phyloP scores from a whole-genome alignment of 768 basidiomycete species.

The Russula compacta region DNA sequence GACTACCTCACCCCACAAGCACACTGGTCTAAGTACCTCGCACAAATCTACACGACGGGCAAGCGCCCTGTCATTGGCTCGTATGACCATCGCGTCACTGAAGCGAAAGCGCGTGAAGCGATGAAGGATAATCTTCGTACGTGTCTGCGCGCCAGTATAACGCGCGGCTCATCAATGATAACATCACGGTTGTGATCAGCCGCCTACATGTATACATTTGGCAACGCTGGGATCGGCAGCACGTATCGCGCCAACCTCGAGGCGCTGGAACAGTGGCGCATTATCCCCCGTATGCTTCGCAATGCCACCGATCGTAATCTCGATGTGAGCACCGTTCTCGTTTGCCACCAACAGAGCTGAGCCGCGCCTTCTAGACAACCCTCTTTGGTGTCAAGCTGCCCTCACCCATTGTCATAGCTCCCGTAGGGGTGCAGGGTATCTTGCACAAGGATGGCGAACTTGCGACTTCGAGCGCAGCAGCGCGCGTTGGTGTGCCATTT shows the following conservation, averaged over 20 bases:
- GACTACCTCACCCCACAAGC: not conserved
- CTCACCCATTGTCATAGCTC: slow-evolving; percentile 56
- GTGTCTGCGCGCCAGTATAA: slow-evolving; percentile 12
- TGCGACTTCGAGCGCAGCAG: slow-evolving; percentile 57
- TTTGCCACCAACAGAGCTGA: not conserved
- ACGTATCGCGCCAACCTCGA: slow-evolving; percentile 61
- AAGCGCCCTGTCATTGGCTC: slow-evolving; percentile 36
- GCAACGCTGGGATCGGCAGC: slow-evolving; percentile 61
- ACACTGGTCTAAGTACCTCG: slow-evolving; percentile 7
- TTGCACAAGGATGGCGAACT: slow-evolving; percentile 65
- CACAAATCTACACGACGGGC: not conserved
- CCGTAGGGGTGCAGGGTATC: slow-evolving; percentile 66
- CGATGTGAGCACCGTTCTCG: slow-evolving; percentile 36
- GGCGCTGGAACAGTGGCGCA: slow-evolving; percentile 57
- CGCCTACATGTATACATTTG: slow-evolving; percentile 68
- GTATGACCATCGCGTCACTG: slow-evolving; percentile 51
- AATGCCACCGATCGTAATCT: slow-evolving; percentile 48
- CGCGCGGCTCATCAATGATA: not conserved
- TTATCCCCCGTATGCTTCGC: slow-evolving; percentile 75
- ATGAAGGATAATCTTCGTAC: slow-evolving; percentile 49
- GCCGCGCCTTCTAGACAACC: slow-evolving; percentile 41
- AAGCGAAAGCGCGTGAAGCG: slow-evolving; percentile 54
- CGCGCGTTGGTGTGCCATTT: slow-evolving; percentile 52
- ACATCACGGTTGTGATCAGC: slow-evolving; percentile 27
- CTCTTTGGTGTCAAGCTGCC: slow-evolving; percentile 59